Evolutionary conservation across 257 asterid genomes (phyloP).

Genomic region (Ilex asprella): DNA sequence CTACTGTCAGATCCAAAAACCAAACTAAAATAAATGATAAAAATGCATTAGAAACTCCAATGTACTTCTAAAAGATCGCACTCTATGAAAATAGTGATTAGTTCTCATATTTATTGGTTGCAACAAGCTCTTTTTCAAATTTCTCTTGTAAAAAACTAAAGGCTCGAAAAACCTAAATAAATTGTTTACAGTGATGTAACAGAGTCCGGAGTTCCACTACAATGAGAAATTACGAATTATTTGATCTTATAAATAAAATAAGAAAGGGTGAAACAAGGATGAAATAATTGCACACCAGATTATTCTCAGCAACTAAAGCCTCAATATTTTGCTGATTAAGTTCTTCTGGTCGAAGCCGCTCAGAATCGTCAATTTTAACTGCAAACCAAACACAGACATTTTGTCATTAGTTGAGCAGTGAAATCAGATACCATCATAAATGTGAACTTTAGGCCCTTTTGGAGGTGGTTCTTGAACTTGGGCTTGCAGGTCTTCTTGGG

Average conservation of each 20-base stretch:
- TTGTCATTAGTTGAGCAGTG: neutral
- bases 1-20: neutral
- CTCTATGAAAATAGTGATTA: neutral
- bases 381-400: slow-evolving; percentile 7
- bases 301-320: slow-evolving; percentile 98
- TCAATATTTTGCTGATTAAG: slow-evolving; percentile 94
- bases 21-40: neutral
- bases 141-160: neutral
- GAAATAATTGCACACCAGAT: slow-evolving; percentile 53
- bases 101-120: neutral
- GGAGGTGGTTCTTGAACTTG: no score
- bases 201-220: neutral
- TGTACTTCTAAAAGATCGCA: neutral
- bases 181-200: no score
- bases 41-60: neutral
- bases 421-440: neutral
- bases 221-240: slow-evolving; percentile 1
- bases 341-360: slow-evolving; percentile 93
- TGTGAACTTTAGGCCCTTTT: no score
- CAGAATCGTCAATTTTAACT: slow-evolving; percentile 64
- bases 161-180: neutral
- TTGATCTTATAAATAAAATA: neutral
- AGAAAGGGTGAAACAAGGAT: slow-evolving; percentile 13
- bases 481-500: no score
- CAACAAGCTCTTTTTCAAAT: neutral